phyloP scores from a whole-genome alignment of 2,329 filamentous ascomycete genomes.

The Sclerotinia glacialis region DNA sequence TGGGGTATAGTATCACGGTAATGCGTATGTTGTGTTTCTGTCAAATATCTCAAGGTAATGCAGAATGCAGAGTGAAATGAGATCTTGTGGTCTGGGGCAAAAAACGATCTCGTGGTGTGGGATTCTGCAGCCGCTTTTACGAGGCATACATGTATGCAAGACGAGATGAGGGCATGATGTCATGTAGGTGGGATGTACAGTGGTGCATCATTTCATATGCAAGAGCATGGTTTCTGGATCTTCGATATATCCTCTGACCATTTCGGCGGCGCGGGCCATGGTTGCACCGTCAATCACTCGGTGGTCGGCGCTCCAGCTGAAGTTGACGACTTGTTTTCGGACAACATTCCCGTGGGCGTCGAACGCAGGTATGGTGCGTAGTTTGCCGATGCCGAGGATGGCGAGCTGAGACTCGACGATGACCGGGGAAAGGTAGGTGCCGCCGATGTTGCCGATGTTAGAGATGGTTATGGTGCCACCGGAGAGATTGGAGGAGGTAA shows the following conservation, averaged over 20 bases:
- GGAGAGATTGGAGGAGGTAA: constrained; percentile 70
- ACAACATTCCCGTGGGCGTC: constrained; percentile 54
- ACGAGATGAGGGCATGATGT: background rate
- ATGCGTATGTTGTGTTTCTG: constrained; percentile 3
- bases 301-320: constrained; percentile 97
- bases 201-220: constrained; percentile 62
- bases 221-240: constrained; percentile 84
- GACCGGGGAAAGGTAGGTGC: constrained; percentile 86
- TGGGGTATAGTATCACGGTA: background rate
- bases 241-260: constrained; percentile 75
- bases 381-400: constrained; percentile 83
- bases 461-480: constrained; percentile 94
- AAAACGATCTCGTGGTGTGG: constrained; percentile 12
- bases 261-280: constrained; percentile 84
- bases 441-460: constrained; percentile 94
- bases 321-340: constrained; percentile 77
- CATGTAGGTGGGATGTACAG: background rate
- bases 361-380: constrained; percentile 80
- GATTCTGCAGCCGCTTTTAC: background rate
- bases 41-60: constrained; percentile 1
- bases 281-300: constrained; percentile 92
- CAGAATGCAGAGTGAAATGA: background rate
- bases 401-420: constrained; percentile 89
- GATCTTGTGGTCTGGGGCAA: constrained; percentile 10
- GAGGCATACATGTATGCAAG: background rate